Percentiles rank a stretch among this genome's conserved stretches.
These are phyloP conservation scores for Hyparrhenia diplandra DNA, from an alignment of 176 grass and related monocot species.

Conservation along the genomic window DNA sequence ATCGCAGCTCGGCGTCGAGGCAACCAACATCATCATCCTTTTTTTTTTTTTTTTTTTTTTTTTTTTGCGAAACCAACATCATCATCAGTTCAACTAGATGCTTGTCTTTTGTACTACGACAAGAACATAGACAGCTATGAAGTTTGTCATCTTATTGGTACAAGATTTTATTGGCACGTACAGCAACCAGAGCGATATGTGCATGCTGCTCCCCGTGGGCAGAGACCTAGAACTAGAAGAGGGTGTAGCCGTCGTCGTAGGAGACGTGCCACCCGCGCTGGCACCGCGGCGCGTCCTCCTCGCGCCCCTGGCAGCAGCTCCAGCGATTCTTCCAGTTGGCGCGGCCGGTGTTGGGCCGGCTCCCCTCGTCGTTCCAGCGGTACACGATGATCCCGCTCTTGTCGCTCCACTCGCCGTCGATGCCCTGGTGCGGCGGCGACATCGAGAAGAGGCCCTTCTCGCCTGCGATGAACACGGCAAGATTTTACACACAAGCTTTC, in stretches of 20 bases:
- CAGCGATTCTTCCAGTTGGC: conserved; percentile 70
- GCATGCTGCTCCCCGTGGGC: too few relatives aligned
- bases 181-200: neutral
- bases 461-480: conserved; percentile 3
- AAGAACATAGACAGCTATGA: too few relatives aligned
- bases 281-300: conserved; percentile 57
- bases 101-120: neutral
- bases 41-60: too few relatives aligned
- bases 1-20: neutral
- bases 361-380: conserved; percentile 61
- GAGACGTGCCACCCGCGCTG: conserved; percentile 57
- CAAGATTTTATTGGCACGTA: neutral
- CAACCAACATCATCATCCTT: neutral
- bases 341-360: conserved; percentile 46
- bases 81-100: neutral
- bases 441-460: conserved; percentile 71
- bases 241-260: conserved; percentile 73
- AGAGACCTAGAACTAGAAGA: conserved; percentile 40
- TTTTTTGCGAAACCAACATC: too few relatives aligned
- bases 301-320: conserved; percentile 76
- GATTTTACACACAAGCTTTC: too few relatives aligned
- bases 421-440: conserved; percentile 76
- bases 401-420: conserved; percentile 91
- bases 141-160: neutral
- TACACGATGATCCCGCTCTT: conserved; percentile 74